These are phyloP conservation scores for Talaromyces adpressus DNA, from an alignment of 495 filamentous ascomycete species.

Conservation along the genomic window DNA sequence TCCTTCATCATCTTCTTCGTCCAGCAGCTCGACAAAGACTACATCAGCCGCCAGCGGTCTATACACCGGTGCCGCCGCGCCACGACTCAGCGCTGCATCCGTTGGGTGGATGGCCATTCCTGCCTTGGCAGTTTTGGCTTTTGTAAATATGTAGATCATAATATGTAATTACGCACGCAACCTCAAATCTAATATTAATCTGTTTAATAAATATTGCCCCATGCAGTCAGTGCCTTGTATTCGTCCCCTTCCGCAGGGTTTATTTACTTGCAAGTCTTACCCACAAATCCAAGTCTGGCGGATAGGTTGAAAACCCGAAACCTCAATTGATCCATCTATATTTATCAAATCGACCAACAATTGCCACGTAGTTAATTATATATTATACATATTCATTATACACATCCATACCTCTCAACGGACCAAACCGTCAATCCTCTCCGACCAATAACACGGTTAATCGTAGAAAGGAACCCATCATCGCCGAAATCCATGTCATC, in stretches of 20 bases:
- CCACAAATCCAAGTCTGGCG: too few species aligned
- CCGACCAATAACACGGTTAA: conserved; percentile 69
- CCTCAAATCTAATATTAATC: too few species aligned
- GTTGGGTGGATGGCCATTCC: not conserved
- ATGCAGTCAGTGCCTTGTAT: too few species aligned
- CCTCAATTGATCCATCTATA: not conserved
- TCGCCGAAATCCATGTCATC: conserved; percentile 88
- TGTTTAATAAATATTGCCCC: too few species aligned
- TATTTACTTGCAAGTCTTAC: too few species aligned
- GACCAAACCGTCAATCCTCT: conserved; percentile 77
- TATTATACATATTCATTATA: not conserved
- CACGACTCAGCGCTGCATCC: not conserved
- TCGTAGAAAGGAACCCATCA: conserved; percentile 72
- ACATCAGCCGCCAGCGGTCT: not conserved
- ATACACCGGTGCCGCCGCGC: not conserved
- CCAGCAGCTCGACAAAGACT: not conserved
- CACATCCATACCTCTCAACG: conserved; percentile 34
- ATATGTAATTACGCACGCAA: not conserved
- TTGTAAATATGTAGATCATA: not conserved
- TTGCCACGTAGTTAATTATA: too few species aligned
- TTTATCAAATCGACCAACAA: not conserved
- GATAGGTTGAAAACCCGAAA: not conserved
- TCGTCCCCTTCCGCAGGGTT: too few species aligned
- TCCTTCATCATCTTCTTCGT: not conserved
- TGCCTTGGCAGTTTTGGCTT: not conserved